phyloP scores from a whole-genome alignment of 768 basidiomycete genomes.

The Erythrobasidium yunnanense region DNA sequence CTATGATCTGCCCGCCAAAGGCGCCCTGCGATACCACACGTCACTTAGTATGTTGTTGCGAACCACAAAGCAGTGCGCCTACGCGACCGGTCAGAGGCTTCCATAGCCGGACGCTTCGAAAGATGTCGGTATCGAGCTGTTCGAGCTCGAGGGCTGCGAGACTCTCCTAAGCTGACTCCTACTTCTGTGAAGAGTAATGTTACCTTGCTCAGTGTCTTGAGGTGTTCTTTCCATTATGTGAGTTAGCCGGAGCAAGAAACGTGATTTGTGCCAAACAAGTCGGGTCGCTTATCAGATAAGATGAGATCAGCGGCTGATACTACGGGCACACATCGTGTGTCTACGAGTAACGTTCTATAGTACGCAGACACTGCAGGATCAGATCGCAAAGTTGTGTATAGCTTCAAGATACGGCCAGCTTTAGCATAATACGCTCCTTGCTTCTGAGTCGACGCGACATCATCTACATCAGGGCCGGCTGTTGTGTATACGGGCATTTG shows the following conservation, averaged over 20 bases:
- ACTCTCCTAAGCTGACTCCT: background rate
- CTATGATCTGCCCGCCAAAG: slow-evolving; percentile 33
- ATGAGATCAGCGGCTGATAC: background rate
- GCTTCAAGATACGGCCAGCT: no score
- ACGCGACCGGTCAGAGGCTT: slow-evolving; percentile 17
- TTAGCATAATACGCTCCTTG: no score
- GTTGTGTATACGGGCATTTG: no score
- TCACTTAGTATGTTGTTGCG: background rate
- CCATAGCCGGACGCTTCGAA: slow-evolving; percentile 27
- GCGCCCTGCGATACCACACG: background rate
- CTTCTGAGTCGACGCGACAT: no score
- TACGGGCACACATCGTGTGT: no score
- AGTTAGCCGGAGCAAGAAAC: no score
- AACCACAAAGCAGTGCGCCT: background rate
- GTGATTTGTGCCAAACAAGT: no score
- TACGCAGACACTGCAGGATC: no score
- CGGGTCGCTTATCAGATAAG: no score
- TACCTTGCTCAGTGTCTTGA: background rate
- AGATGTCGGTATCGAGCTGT: slow-evolving; percentile 28
- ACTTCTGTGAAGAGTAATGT: background rate
- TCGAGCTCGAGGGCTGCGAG: slow-evolving; percentile 27
- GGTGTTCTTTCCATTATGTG: background rate
- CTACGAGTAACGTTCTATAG: no score
- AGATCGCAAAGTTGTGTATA: no score
- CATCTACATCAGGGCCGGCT: no score